These are phyloP conservation scores for Boletus barrowsii DNA, from an alignment of 768 basidiomycete genomes.

Conservation along the genomic window DNA sequence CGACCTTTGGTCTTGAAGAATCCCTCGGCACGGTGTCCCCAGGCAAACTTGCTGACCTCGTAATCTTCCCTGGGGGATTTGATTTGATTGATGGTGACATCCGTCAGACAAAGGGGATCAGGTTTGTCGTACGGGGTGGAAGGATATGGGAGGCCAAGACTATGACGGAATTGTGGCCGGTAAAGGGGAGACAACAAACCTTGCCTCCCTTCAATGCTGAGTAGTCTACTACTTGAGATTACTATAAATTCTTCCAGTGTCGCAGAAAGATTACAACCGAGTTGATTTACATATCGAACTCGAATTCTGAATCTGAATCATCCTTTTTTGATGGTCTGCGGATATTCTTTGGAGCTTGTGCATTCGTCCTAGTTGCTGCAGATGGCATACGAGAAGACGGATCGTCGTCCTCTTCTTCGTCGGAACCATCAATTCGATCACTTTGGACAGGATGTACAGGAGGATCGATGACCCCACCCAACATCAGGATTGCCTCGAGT, in stretches of 20 bases:
- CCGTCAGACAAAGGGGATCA: slow-evolving; percentile 46
- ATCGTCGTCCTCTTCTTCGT: slow-evolving; percentile 48
- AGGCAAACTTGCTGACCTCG: slow-evolving; percentile 70
- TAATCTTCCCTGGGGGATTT: slow-evolving; percentile 61
- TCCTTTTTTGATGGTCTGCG: slow-evolving; percentile 48
- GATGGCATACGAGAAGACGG: slow-evolving; percentile 56
- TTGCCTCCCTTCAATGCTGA: slow-evolving; percentile 60
- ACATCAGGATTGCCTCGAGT: slow-evolving; percentile 66
- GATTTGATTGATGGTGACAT: slow-evolving; percentile 56
- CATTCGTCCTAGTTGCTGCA: slow-evolving; percentile 54
- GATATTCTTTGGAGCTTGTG: slow-evolving; percentile 51
- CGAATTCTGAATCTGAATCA: slow-evolving; percentile 78
- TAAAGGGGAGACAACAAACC: slow-evolving; percentile 49
- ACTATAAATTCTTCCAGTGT: background rate
- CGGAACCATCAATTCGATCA: slow-evolving; percentile 39
- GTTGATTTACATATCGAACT: slow-evolving; percentile 59
- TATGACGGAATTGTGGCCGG: slow-evolving; percentile 73
- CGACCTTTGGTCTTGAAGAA: slow-evolving; percentile 57
- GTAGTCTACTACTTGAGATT: slow-evolving; percentile 14
- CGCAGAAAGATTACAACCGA: background rate
- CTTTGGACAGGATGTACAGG: slow-evolving; percentile 43
- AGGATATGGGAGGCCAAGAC: slow-evolving; percentile 65
- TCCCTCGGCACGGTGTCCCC: slow-evolving; percentile 61
- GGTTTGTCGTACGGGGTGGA: slow-evolving; percentile 62
- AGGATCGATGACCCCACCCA: slow-evolving; percentile 62